Conservation (phyloP, 176 grass and related monocot genomes). For the Bromus sterilis region DNA sequence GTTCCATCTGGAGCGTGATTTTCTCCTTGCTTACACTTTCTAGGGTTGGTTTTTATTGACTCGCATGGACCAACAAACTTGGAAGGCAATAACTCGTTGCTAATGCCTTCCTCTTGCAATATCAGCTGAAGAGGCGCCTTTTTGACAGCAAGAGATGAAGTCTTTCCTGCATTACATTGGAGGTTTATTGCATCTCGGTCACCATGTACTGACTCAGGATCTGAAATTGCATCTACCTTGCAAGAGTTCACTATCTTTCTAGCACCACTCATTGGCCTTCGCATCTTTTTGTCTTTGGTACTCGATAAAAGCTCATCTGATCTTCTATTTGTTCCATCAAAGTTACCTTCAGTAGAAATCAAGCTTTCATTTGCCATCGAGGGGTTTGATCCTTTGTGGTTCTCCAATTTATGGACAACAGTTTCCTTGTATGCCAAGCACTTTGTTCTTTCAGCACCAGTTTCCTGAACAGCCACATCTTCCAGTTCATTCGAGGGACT, state of each 20-base stretch:
- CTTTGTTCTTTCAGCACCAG: constrained; percentile 1
- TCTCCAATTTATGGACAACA: not conserved
- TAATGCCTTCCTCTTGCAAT: not conserved
- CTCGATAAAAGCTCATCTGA: constrained; percentile 8
- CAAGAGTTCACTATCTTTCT: not conserved
- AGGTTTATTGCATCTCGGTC: not conserved
- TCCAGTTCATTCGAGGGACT: not conserved
- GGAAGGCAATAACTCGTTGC: not conserved
- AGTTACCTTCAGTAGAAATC: not conserved
- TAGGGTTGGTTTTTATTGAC: not conserved
- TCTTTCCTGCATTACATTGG: not conserved
- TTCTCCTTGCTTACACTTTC: not conserved
- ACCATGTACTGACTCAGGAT: not conserved
- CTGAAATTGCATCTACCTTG: not conserved
- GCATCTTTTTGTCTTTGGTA: not conserved
- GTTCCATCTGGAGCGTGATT: not conserved
- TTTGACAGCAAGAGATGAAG: not conserved
- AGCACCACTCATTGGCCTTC: not conserved
- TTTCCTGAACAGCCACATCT: not conserved
- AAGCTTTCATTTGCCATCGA: not conserved
- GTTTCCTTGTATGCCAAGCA: not conserved
- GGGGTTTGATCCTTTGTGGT: not conserved
- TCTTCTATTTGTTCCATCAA: not conserved
- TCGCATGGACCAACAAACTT: not conserved
- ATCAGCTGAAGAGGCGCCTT: not conserved